Base-by-base conservation (phyloP, 441 rosid genomes). In the Euphorbia celastroides region DNA sequence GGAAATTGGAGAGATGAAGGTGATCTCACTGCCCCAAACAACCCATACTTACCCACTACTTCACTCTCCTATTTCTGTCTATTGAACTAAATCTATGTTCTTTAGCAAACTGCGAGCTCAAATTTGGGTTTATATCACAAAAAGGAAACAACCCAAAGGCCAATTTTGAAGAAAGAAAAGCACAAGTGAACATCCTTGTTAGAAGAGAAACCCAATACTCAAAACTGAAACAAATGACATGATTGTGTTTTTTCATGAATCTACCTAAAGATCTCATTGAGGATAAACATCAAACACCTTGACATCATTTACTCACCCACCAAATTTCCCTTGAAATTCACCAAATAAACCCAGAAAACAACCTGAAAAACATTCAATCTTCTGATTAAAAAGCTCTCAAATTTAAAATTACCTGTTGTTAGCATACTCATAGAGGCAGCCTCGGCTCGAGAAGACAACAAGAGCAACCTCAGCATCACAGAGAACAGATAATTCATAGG, bases 351-450 rank as follows among this genome's bases (percentile, higher is more conserved):
- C 5, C 5, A 60, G 8, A 48, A 1, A 51, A 52, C 25, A 68
- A 25, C 11, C 9, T 23, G 10, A 3, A 27, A 44, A 31, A 58
- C 26, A 1, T 8, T 42, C 19, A 9, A 48, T 27, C 41, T 12
- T 65, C 50, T 64, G 17, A 71, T 12, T 12, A 32, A 65, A 23
- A 59, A 14, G 10, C 5, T n/a, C n/a, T n/a, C n/a, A n/a, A n/a
- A n/a, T n/a, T n/a, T n/a, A n/a, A 28, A n/a, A 13, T n/a, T 77
- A 88, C 98, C 98, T 93, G 69, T 90, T 80, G 73, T 93, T 93
- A 22, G 98, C 83, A 83, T 93, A 93, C 82, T 93, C 98, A 28
- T 93, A 90, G 66, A 93, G 98, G 71, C 97, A 94, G 25, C 98
- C 98, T 22, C 98, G 94, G 87, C 81, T 93, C 14, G 98, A 93